These are phyloP conservation scores for Rostrohypoxylon terebratum DNA, from an alignment of 495 filamentous ascomycete species.

Conservation along the genomic window DNA sequence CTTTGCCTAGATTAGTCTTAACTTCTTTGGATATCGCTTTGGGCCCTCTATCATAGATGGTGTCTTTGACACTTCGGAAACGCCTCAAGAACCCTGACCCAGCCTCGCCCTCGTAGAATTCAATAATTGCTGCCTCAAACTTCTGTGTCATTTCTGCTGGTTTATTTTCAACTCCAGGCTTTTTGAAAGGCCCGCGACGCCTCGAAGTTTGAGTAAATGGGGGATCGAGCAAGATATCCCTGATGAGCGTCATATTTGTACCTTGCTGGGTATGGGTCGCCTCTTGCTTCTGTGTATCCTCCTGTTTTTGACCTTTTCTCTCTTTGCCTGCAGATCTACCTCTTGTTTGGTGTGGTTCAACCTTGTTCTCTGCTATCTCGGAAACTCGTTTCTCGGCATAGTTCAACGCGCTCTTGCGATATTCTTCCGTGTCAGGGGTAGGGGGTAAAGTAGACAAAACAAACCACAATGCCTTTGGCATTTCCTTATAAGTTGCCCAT, in stretches of 20 bases:
- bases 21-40: slow-evolving; percentile 5
- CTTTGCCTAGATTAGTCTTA: background rate
- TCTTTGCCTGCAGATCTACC: background rate
- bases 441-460: background rate
- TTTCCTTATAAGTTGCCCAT: background rate
- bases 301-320: background rate
- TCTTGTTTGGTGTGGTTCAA: too few species aligned
- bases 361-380: too few species aligned
- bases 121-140: background rate
- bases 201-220: slow-evolving; percentile 3
- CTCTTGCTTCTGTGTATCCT: background rate
- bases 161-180: background rate
- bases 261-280: background rate
- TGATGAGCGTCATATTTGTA: background rate
- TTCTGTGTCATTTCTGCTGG: background rate
- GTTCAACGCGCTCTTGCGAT: background rate
- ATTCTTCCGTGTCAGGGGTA: background rate
- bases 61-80: background rate
- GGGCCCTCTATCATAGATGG: slow-evolving; percentile 15
- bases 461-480: background rate
- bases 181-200: background rate
- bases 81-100: slow-evolving; percentile 1
- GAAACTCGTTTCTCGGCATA: background rate
- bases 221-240: background rate
- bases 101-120: background rate